Conservation (phyloP, 2,329 filamentous ascomycete species). For the Diaporthe amygdali region DNA sequence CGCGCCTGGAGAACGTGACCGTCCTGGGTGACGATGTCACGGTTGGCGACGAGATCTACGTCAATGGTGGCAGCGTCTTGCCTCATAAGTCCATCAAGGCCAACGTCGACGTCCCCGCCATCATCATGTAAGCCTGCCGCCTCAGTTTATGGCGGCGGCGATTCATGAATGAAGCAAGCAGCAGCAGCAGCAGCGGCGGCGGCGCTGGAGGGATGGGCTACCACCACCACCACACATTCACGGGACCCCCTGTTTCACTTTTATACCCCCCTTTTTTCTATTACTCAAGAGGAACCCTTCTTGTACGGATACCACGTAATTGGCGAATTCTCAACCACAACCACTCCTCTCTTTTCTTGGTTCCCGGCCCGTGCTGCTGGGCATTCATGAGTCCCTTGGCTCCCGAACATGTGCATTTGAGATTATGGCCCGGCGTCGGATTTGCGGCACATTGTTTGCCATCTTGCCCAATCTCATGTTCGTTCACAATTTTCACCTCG, state of each 20-base stretch:
- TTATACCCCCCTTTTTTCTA: slow-evolving; percentile 22
- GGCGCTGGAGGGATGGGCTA: background rate
- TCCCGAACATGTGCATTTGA: slow-evolving; percentile 9
- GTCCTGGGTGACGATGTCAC: slow-evolving; percentile 97
- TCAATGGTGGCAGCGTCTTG: slow-evolving; percentile 93
- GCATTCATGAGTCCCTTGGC: background rate
- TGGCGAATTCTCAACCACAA: background rate
- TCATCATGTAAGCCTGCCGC: slow-evolving; percentile 64
- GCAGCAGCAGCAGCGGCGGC: background rate
- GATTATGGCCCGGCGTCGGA: slow-evolving; percentile 4
- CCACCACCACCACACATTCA: background rate
- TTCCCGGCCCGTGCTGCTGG: slow-evolving; percentile 1
- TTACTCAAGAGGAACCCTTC: background rate
- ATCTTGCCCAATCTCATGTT: background rate
- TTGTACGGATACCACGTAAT: slow-evolving; percentile 15
- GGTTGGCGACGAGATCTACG: slow-evolving; percentile 97
- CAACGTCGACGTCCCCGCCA: slow-evolving; percentile 84
- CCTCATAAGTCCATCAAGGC: slow-evolving; percentile 99
- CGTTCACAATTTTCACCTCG: background rate
- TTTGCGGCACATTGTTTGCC: slow-evolving; percentile 8
- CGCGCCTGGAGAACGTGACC: slow-evolving; percentile 95
- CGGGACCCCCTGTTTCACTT: slow-evolving; percentile 7
- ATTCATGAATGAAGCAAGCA: background rate
- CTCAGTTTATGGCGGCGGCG: background rate
- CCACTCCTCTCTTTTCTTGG: slow-evolving; percentile 16